A percentile compares a stretch with the other conserved stretches of the same genome.
Conservation (phyloP, 1,284 basidiomycete species). For the Austroboletus niveus region DNA sequence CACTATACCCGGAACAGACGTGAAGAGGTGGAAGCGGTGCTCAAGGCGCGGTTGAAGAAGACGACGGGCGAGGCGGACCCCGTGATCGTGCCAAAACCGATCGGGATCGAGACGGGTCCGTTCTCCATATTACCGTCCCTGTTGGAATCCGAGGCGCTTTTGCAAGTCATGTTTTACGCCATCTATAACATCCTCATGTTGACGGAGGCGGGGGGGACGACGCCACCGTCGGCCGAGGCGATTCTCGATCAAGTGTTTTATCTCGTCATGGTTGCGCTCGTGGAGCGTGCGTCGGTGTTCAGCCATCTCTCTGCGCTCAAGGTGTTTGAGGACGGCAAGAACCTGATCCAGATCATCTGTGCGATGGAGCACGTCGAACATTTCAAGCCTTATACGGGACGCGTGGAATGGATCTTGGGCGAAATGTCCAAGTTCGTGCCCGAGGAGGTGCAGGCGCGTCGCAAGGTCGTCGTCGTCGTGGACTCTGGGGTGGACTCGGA, state of each 20-base stretch:
- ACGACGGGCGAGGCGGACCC: slow-evolving; percentile 62
- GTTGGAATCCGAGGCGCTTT: slow-evolving; percentile 65
- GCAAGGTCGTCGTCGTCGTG: slow-evolving; percentile 41
- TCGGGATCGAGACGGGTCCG: slow-evolving; percentile 65
- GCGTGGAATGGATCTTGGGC: slow-evolving; percentile 74
- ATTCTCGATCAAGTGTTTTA: slow-evolving; percentile 89
- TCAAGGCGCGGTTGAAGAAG: slow-evolving; percentile 71
- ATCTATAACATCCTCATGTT: slow-evolving; percentile 66
- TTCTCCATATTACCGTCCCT: slow-evolving; percentile 59
- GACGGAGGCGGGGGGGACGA: slow-evolving; percentile 53
- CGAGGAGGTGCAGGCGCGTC: slow-evolving; percentile 52
- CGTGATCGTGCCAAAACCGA: slow-evolving; percentile 71
- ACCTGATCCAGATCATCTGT: slow-evolving; percentile 72
- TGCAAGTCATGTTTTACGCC: slow-evolving; percentile 78
- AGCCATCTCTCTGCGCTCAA: slow-evolving; percentile 55
- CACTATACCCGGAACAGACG: slow-evolving; percentile 95
- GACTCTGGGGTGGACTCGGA: slow-evolving; percentile 51
- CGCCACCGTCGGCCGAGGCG: slow-evolving; percentile 77
- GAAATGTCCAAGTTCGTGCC: slow-evolving; percentile 55
- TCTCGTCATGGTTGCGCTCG: slow-evolving; percentile 78
- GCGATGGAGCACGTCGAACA: slow-evolving; percentile 71
- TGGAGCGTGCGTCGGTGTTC: slow-evolving; percentile 66
- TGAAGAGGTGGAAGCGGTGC: slow-evolving; percentile 86
- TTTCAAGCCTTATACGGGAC: slow-evolving; percentile 68
- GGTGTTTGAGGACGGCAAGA: slow-evolving; percentile 57